Percentiles rank a stretch among this genome's conserved stretches.
Conservation (phyloP, 257 asterid species). For the Primulina eburnea region DNA sequence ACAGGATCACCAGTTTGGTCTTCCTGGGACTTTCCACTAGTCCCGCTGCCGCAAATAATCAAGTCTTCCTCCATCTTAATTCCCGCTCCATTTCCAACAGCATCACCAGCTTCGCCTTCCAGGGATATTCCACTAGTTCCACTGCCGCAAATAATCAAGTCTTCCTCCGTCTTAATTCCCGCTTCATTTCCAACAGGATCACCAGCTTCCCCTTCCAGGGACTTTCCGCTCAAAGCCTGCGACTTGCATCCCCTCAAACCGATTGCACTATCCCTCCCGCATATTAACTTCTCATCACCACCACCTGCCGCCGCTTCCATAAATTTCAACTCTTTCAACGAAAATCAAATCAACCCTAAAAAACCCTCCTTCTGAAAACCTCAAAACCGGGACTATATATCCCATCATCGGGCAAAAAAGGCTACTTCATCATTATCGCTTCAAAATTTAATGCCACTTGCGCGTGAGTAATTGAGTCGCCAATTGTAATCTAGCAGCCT, state of each 20-base stretch:
- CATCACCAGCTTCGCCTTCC: conserved; percentile 21
- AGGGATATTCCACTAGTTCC: conserved; percentile 17
- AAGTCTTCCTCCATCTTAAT: conserved; percentile 3
- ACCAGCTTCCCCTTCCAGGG: conserved; percentile 23
- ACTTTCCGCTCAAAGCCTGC: conserved; percentile 30
- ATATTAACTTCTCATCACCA: conserved; percentile 24
- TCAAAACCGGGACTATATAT: not conserved
- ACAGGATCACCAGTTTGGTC: conserved; percentile 16
- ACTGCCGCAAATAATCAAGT: not conserved
- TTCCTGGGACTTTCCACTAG: conserved; percentile 14
- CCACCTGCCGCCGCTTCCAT: conserved; percentile 26
- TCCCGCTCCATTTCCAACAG: not conserved
- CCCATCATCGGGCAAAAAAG: not conserved
- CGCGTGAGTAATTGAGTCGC: not conserved
- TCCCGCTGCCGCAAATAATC: conserved; percentile 12
- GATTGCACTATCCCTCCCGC: conserved; percentile 21
- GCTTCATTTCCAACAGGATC: conserved; percentile 7
- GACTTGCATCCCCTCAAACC: conserved; percentile 34
- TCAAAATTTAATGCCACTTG: not conserved
- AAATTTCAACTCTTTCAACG: not conserved
- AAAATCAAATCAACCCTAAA: conserved; percentile 2
- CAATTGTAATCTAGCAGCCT: not conserved
- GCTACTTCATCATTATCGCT: not conserved
- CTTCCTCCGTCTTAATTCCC: conserved; percentile 5
- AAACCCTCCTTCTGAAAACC: not conserved